Conservation (phyloP, 768 basidiomycete species). For the Lactarius indigo region DNA sequence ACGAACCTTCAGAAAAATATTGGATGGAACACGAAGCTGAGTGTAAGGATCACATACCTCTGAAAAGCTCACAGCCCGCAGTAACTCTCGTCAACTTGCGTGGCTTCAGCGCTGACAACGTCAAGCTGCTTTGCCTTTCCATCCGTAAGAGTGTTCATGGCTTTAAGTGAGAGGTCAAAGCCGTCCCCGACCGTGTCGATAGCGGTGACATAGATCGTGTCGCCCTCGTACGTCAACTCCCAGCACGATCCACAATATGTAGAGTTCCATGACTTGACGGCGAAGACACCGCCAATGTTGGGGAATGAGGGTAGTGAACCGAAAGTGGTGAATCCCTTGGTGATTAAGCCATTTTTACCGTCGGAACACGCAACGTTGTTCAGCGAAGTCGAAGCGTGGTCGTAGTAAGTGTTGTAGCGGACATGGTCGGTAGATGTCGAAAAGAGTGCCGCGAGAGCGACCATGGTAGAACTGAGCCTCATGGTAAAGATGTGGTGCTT, state of each 20-base stretch:
- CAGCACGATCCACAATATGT: conserved; percentile 11
- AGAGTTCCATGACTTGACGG: conserved; percentile 32
- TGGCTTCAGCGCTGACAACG: background rate
- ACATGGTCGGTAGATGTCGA: background rate
- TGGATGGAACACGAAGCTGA: background rate
- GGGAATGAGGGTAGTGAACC: conserved; percentile 25
- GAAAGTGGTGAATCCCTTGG: conserved; percentile 25
- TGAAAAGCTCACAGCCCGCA: background rate
- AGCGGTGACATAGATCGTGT: conserved; percentile 29
- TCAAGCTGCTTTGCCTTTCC: conserved; percentile 1
- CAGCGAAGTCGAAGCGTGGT: conserved; percentile 13
- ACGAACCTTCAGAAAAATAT: background rate
- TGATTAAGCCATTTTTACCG: conserved; percentile 26
- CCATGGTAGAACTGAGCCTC: background rate
- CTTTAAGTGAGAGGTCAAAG: conserved; percentile 48
- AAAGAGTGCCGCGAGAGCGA: background rate
- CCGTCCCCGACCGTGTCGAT: conserved; percentile 32
- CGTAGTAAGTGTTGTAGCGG: conserved; percentile 9
- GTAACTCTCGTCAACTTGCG: background rate
- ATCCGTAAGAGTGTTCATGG: conserved; percentile 53
- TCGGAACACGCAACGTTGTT: conserved; percentile 26
- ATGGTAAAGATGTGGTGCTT: background rate
- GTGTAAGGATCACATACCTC: background rate
- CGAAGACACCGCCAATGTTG: conserved; percentile 27
- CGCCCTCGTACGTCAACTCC: conserved; percentile 30